Evolutionary conservation across 139 green algal species (phyloP).

Genomic region (Tetratostichococcus sp.): DNA sequence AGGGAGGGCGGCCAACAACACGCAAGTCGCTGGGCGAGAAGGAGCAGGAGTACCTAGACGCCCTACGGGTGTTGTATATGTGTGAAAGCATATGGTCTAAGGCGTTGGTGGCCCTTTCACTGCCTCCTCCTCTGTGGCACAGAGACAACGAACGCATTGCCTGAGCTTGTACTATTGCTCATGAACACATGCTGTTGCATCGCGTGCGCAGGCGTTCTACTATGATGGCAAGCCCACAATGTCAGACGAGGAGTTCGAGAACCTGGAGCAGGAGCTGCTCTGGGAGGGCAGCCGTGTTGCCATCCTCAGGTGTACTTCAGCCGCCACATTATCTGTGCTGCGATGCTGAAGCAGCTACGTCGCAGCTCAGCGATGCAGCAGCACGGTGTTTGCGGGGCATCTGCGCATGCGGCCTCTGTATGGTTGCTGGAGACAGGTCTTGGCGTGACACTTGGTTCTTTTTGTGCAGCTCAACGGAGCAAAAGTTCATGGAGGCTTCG

Average conservation of each 20-base stretch:
- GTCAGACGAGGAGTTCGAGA: conserved; percentile 77
- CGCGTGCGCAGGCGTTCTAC: conserved; percentile 64
- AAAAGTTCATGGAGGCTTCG: conserved; percentile 80
- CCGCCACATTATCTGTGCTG: too few species aligned
- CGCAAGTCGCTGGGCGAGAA: conserved; percentile 72
- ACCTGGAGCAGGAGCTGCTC: conserved; percentile 84
- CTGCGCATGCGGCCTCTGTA: too few species aligned
- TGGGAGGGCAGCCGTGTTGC: conserved; percentile 79
- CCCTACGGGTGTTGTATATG: conserved; percentile 55
- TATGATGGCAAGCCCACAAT: conserved; percentile 70
- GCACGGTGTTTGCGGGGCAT: too few species aligned
- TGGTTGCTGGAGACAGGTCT: too few species aligned
- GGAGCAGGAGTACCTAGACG: conserved; percentile 80
- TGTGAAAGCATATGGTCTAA: too few species aligned
- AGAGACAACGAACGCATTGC: too few species aligned
- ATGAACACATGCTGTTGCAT: too few species aligned
- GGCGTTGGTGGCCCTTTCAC: too few species aligned
- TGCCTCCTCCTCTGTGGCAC: too few species aligned
- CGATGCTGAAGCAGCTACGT: too few species aligned
- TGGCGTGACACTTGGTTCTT: background rate
- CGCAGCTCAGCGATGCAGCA: too few species aligned
- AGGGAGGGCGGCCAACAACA: conserved; percentile 11
- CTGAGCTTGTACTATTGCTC: too few species aligned
- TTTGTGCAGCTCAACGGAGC: conserved; percentile 54
- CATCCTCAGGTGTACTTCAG: conserved; percentile 34